phyloP scores from a whole-genome alignment of 192 early-diverging fungal genomes.

The Gonapodya prolifera region DNA sequence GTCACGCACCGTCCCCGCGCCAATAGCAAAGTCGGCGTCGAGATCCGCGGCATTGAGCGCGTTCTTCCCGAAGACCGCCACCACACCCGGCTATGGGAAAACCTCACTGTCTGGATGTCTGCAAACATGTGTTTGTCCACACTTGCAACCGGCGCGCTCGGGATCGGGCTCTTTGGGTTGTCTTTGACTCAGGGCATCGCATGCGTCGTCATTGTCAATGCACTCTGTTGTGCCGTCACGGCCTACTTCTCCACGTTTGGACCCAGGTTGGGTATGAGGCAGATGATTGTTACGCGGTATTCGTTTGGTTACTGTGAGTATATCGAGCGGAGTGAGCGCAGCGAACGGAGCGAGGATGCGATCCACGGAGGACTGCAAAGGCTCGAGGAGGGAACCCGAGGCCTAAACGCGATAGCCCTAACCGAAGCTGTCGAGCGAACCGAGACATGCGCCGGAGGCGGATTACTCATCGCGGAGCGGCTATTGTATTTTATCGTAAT shows the following conservation, averaged over 20 bases:
- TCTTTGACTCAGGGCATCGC: conserved; percentile 12
- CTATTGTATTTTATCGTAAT: neutral
- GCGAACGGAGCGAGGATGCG: no score
- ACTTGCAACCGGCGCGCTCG: conserved; percentile 7
- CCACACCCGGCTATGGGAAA: neutral
- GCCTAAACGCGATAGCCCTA: no score
- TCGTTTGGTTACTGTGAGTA: conserved; percentile 19
- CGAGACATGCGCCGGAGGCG: no score
- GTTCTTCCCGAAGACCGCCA: neutral
- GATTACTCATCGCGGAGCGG: neutral
- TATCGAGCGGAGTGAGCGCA: no score
- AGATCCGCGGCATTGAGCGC: conserved; percentile 4
- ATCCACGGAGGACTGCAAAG: no score
- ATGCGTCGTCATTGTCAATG: conserved; percentile 20
- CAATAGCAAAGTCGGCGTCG: conserved; percentile 1
- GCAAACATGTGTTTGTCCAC: conserved; percentile 2
- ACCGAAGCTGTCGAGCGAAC: no score
- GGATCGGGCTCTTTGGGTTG: conserved; percentile 14
- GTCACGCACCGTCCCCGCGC: no score
- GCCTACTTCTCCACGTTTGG: conserved; percentile 18
- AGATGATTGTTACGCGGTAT: conserved; percentile 22
- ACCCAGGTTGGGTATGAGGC: conserved; percentile 16
- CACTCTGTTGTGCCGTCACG: conserved; percentile 13
- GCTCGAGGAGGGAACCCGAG: no score
- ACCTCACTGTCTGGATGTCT: neutral